A percentile compares a stretch with the other conserved stretches of the same genome.
Conservation (phyloP, 2,329 filamentous ascomycete genomes). For the Penicillium freii region DNA sequence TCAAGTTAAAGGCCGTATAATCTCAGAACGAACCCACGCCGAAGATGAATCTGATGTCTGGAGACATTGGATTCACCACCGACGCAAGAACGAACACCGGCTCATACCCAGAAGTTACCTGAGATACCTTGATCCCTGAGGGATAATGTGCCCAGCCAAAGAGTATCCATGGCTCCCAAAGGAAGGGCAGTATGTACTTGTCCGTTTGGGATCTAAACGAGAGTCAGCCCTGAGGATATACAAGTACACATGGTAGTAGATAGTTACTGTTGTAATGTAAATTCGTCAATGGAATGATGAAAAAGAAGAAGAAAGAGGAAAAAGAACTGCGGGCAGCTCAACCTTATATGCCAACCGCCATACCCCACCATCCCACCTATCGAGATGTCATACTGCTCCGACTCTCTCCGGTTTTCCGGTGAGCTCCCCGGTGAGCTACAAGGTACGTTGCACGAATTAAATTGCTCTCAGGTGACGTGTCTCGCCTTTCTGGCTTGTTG, state of each 20-base stretch:
- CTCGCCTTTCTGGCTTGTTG: not conserved
- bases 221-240: slow-evolving; percentile 14
- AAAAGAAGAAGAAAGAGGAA: slow-evolving; percentile 4
- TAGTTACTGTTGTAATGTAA: slow-evolving; percentile 21
- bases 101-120: slow-evolving; percentile 57
- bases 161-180: slow-evolving; percentile 39
- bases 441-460: slow-evolving; percentile 1
- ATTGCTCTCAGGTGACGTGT: slow-evolving; percentile 7
- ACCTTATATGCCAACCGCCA: slow-evolving; percentile 38
- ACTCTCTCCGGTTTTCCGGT: slow-evolving; percentile 21
- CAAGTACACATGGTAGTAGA: not conserved
- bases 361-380: slow-evolving; percentile 14
- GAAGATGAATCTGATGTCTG: not conserved
- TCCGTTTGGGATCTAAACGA: slow-evolving; percentile 14
- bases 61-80: slow-evolving; percentile 25
- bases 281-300: slow-evolving; percentile 10
- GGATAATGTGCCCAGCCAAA: slow-evolving; percentile 41
- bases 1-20: slow-evolving; percentile 92
- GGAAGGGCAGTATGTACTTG: slow-evolving; percentile 26
- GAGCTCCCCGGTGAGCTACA: slow-evolving; percentile 3
- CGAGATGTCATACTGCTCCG: slow-evolving; percentile 9
- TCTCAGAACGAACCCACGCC: slow-evolving; percentile 56
- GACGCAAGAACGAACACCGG: slow-evolving; percentile 58
- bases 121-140: slow-evolving; percentile 50
- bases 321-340: slow-evolving; percentile 14